Evolutionary conservation across 2,329 filamentous ascomycete genomes (phyloP), one percentile per base, ranked within the genome.

Genomic region (Daldinia eschscholtzii): DNA sequence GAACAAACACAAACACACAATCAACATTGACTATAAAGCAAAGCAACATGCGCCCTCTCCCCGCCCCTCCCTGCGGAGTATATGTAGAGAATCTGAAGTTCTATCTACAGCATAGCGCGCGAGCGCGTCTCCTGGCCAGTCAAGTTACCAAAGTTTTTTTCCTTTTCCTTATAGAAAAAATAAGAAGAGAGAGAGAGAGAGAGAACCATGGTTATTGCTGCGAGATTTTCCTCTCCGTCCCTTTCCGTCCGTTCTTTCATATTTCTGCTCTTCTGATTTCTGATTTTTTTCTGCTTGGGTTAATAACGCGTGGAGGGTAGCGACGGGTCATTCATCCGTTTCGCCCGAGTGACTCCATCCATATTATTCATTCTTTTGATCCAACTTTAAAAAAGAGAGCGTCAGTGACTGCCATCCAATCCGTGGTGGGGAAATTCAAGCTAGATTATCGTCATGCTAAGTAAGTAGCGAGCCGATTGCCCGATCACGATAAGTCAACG

Each of bases 71-170:
- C 26, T 33, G 46, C 46, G 15, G 26, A 52, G 15, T 52, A 52
- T 33, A 52, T 52, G 46, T 52, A 52, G 46, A 52, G 46, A 52
- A 52, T 52, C 46, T 52, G 46, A 52, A 15, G 26, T 18, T 33
- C 46, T 52, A 52, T 52, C 46, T 52, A 52, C 46, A 52, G 46
- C 46, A 33, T 33, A 52, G 26, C 44, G 28, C 7, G 26, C 15
- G n/a, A n/a, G 6, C 33, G 33, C 33, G 33, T 39, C 20, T 39
- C 46, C 28, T 52, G 26, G 26, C 26, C 3, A 18, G 46, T 28
- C 46, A 52, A 52, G 46, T 33, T 33, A 52, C 46, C 46, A 52
- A 52, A 52, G 26, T 18, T 52, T 33, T 52, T 33, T 52, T 12
- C 46, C 6, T 35, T 35, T 48, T 18, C 15, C 46, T 52, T 52